Evolutionary conservation across 192 early-diverging fungal species (phyloP).

Genomic region (Backusella circina): DNA sequence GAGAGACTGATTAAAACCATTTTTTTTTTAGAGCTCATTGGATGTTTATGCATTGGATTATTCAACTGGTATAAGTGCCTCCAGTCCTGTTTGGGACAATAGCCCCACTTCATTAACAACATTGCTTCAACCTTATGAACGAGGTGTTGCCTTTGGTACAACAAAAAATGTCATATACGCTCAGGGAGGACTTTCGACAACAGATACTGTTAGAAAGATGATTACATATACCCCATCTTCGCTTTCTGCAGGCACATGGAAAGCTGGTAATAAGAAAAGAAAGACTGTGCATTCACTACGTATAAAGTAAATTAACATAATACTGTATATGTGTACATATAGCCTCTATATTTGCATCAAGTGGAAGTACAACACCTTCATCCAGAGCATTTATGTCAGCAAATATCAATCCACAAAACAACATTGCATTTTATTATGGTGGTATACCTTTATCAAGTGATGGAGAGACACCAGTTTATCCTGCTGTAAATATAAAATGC

Average conservation of each 20-base stretch:
- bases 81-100: not conserved
- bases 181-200: not conserved
- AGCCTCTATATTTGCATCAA: not conserved
- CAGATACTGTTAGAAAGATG: not conserved
- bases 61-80: not conserved
- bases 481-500: conserved; percentile 1
- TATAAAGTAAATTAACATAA: no score
- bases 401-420: not conserved
- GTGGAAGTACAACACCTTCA: not conserved
- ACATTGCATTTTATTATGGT: conserved; percentile 7
- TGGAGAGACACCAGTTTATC: not conserved
- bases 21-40: not conserved
- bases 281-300: no score
- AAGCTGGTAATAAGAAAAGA: not conserved
- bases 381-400: not conserved
- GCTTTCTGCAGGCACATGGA: not conserved
- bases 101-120: not conserved
- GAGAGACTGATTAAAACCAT: not conserved
- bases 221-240: not conserved
- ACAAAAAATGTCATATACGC: not conserved
- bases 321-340: not conserved
- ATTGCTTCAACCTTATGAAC: not conserved
- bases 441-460: not conserved
- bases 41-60: not conserved
- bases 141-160: not conserved